Base-by-base conservation (phyloP, 2,329 filamentous ascomycete genomes). In the Venturia effusa region DNA sequence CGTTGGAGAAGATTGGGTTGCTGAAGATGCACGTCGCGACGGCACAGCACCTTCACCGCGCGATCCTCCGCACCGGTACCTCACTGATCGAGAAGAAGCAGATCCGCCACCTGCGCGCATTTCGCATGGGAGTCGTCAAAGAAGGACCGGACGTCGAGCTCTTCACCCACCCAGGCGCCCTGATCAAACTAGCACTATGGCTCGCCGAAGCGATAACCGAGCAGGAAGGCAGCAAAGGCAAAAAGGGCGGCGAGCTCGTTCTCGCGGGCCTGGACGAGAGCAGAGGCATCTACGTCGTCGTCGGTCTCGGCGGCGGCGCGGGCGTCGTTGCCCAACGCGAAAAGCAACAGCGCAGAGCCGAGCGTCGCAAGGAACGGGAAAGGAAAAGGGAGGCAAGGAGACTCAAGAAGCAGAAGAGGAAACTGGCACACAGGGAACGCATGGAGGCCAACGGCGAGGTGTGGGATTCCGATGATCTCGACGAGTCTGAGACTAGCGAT, bases 171-270 rank as follows among this genome's bases (percentile, higher is more conserved):
- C 92, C 94, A 0, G 90, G 92, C 6, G 94, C 94, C 1, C 79
- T 99, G 30, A 96, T 92, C 1, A 97, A 97, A 74, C 83, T 99
- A 17, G 92, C 93, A 0, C 81, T 96, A 3, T 99, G 94, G 94
- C 84, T 99, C 51, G 90, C 89, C 57, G 93, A 97, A 76, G 94
- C 94, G 0, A 87, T 97, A 55, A 84, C 88, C 1, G 92, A 97
- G 68, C 89, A 96, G 70, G 94, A 97, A 74, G 85, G 87, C 61
- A 66, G 75, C 79, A 66, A 63, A 40, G 66, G 65, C 4, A 32
- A 48, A 3, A 83, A 85, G 64, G 87, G 89, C 32, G 86, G 85
- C 1, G 93, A 94, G 4, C 83, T 99, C 3, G 94, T 99, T 0
- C 88, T 97, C 59, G 94, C 92, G 1, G 89, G 91, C 10, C 79